Conservation (phyloP, 192 early-diverging fungal species). For the Backusella australiensis region DNA sequence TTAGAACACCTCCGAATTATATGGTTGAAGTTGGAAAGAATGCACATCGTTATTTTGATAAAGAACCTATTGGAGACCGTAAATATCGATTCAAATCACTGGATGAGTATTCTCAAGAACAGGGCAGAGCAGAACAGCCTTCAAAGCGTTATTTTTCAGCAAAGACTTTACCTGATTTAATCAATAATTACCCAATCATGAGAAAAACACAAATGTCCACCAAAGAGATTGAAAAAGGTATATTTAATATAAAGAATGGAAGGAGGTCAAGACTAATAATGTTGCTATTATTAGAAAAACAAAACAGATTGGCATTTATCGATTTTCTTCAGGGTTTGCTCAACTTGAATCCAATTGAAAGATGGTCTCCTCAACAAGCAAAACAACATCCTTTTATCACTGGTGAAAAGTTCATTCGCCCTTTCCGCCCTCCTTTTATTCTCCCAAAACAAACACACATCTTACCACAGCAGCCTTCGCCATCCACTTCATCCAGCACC, state of each 20-base stretch:
- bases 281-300: constrained; percentile 53
- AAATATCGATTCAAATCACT: constrained; percentile 39
- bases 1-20: constrained; percentile 75
- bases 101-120: constrained; percentile 80
- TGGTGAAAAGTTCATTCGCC: constrained; percentile 71
- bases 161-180: constrained; percentile 82
- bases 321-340: constrained; percentile 94
- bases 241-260: constrained; percentile 2
- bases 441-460: constrained; percentile 9
- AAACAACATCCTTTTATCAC: constrained; percentile 95
- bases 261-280: neutral
- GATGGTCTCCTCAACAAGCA: constrained; percentile 96
- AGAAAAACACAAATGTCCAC: constrained; percentile 55
- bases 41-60: constrained; percentile 84
- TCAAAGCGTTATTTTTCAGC: constrained; percentile 93
- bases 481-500: neutral
- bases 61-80: constrained; percentile 12
- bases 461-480: neutral
- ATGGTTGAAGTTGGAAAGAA: constrained; percentile 95
- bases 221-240: constrained; percentile 78
- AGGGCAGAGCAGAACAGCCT: constrained; percentile 81
- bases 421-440: constrained; percentile 56
- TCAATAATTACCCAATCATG: constrained; percentile 80
- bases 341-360: constrained; percentile 85
- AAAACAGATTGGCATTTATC: constrained; percentile 73